These are phyloP conservation scores for Ophiostoma tasmaniense DNA, from an alignment of 2,329 filamentous ascomycete genomes.

Conservation along the genomic window DNA sequence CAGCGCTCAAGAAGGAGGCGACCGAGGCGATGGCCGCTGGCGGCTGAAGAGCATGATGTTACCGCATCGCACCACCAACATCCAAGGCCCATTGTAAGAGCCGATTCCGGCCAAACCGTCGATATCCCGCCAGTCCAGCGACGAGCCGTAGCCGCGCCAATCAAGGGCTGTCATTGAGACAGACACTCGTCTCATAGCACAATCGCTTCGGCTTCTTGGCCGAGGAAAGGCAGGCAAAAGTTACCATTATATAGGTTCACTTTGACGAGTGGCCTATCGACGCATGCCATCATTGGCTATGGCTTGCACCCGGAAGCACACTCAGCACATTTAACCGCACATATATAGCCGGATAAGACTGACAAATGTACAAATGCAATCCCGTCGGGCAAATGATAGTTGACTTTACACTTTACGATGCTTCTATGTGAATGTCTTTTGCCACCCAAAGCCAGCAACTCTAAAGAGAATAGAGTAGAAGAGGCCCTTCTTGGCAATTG, in stretches of 20 bases:
- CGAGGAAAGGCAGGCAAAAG: background rate
- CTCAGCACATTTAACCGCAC: background rate
- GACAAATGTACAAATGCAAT: background rate
- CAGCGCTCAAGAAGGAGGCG: constrained; percentile 49
- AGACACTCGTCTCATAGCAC: background rate
- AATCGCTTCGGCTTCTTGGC: background rate
- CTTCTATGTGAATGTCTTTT: background rate
- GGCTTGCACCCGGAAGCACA: background rate
- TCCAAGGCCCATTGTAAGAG: too few relatives aligned
- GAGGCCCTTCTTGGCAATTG: background rate
- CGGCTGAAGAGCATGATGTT: constrained; percentile 13
- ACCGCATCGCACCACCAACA: background rate
- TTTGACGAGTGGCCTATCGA: background rate
- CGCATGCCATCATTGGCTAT: background rate
- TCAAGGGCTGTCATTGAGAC: background rate
- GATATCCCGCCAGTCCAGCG: background rate
- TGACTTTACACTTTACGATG: background rate
- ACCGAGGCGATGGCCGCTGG: constrained; percentile 17
- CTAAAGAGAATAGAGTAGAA: background rate
- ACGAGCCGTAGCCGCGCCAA: background rate
- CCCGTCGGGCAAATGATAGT: background rate
- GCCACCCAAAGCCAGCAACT: background rate
- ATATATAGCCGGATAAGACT: background rate
- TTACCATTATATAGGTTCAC: background rate
- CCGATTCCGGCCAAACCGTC: background rate